Conservation (phyloP, 1,284 basidiomycete species). For the Irpex lacteus region DNA sequence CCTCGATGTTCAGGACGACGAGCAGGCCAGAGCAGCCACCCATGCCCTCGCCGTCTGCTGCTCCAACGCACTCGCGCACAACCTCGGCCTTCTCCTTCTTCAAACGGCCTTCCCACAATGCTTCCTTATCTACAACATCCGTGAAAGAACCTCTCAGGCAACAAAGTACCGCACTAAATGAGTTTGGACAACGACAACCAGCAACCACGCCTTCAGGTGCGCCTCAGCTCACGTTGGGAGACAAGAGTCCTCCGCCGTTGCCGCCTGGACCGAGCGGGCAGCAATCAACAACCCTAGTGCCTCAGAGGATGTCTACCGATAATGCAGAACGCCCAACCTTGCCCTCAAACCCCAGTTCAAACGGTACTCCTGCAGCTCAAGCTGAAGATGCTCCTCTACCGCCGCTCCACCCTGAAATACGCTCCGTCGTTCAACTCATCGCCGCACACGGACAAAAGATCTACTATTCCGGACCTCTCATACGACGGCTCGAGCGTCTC, state of each 20-base stretch:
- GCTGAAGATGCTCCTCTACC: conserved; percentile 19
- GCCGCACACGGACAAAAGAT: conserved; percentile 73
- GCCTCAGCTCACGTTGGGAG: neutral
- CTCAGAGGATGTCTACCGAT: neutral
- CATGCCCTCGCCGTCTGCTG: conserved; percentile 1
- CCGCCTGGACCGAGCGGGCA: neutral
- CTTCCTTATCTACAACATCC: conserved; percentile 10
- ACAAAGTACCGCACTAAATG: neutral
- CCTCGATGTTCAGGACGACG: conserved; percentile 13
- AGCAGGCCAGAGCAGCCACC: conserved; percentile 9
- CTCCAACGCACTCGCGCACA: conserved; percentile 17
- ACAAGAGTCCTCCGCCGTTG: neutral
- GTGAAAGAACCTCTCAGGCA: neutral
- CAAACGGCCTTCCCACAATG: conserved; percentile 14
- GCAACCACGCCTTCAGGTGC: neutral
- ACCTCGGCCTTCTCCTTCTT: conserved; percentile 24
- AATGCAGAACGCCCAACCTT: neutral
- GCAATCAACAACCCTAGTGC: neutral
- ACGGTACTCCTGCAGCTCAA: conserved; percentile 7
- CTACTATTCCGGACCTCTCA: conserved; percentile 79
- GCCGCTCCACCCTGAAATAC: conserved; percentile 74
- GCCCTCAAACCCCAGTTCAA: neutral
- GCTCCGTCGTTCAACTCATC: conserved; percentile 67
- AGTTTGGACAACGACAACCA: conserved; percentile 1
- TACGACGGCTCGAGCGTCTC: conserved; percentile 69